Evolutionary conservation across 1,284 basidiomycete species (phyloP).

Genomic region (Marasmius oreades): DNA sequence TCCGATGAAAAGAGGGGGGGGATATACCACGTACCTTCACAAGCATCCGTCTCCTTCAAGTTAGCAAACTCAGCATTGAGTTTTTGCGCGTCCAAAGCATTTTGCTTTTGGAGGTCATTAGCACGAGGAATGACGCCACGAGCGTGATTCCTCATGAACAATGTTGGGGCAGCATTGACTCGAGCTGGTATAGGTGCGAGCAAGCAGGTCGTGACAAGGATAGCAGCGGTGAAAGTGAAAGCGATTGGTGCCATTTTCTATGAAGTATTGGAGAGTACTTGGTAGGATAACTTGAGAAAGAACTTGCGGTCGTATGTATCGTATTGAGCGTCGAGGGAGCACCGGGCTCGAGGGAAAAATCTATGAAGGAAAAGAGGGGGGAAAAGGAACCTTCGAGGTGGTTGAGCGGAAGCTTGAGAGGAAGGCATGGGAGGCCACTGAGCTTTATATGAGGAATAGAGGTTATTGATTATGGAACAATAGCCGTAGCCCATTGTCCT

Average conservation of each 20-base stretch:
- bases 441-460: not conserved
- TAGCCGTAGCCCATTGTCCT: not conserved
- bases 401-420: not conserved
- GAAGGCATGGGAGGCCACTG: too few relatives aligned
- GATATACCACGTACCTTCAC: conserved; percentile 24
- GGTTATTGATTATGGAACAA: not conserved
- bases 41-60: conserved; percentile 36
- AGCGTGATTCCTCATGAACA: conserved; percentile 2
- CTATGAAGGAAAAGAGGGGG: not conserved
- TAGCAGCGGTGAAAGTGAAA: not conserved
- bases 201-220: conserved; percentile 1
- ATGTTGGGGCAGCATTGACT: conserved; percentile 10
- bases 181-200: conserved; percentile 4
- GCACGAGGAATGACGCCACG: not conserved
- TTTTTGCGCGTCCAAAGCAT: conserved; percentile 47
- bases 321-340: conserved; percentile 2
- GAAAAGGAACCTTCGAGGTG: not conserved
- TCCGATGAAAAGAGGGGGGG: conserved; percentile 19
- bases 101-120: conserved; percentile 34
- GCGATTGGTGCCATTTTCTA: conserved; percentile 4
- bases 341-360: conserved; percentile 2
- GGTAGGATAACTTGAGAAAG: not conserved
- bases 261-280: too few relatives aligned
- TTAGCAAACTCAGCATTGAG: conserved; percentile 46
- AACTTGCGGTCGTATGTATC: not conserved